Conservation (phyloP, 495 filamentous ascomycete genomes). For the Penicillium malachiteum region DNA sequence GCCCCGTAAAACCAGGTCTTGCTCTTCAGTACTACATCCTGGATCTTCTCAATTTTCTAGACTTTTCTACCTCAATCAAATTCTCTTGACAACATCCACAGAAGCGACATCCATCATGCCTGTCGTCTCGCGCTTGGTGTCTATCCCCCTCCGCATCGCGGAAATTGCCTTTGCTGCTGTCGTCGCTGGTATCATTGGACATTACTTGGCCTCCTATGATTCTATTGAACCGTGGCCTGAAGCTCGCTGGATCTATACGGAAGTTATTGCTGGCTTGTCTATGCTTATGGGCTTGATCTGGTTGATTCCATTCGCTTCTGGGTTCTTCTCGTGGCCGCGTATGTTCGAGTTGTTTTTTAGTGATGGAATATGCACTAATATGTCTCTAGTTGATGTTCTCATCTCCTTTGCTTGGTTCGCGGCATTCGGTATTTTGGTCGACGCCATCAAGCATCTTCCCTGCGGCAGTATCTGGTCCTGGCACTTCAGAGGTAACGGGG, state of each 20-base stretch:
- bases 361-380: constrained; percentile 3
- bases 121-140: constrained; percentile 50
- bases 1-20: constrained; percentile 4
- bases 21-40: neutral
- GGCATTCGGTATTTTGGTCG: constrained; percentile 61
- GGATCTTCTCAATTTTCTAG: neutral
- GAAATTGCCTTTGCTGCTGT: constrained; percentile 46
- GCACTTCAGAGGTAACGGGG: constrained; percentile 36
- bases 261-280: constrained; percentile 56
- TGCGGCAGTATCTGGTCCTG: constrained; percentile 59
- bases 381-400: constrained; percentile 49
- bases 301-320: constrained; percentile 53
- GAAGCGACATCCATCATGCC: constrained; percentile 34
- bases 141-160: constrained; percentile 47
- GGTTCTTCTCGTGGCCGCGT: constrained; percentile 47
- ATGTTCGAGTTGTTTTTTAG: constrained; percentile 11
- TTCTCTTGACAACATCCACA: neutral
- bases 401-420: constrained; percentile 64
- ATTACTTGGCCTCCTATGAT: constrained; percentile 45
- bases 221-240: constrained; percentile 37
- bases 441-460: constrained; percentile 45
- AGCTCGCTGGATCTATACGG: constrained; percentile 59
- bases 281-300: constrained; percentile 53
- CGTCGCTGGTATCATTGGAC: constrained; percentile 57
- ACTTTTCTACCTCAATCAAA: neutral